phyloP scores from a whole-genome alignment of 2,329 filamentous ascomycete species.

The Monosporascus sp. region DNA sequence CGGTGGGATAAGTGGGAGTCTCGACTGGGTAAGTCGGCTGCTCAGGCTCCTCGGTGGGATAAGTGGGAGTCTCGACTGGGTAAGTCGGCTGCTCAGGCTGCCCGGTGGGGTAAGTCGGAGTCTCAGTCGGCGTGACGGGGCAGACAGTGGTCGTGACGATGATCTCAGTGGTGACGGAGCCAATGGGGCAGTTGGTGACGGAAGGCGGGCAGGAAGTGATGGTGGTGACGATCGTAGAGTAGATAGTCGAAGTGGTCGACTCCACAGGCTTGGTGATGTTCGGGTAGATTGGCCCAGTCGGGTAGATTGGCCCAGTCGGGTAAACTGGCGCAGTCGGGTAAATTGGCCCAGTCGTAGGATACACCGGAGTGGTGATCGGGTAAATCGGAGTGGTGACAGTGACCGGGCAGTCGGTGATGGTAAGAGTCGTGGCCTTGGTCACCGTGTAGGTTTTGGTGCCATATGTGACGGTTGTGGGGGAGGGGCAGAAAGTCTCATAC shows the following conservation, averaged over 20 bases:
- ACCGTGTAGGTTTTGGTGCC: not conserved
- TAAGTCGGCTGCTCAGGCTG: too few relatives aligned
- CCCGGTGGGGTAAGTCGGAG: too few relatives aligned
- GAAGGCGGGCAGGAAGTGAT: not conserved
- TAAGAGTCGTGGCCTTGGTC: constrained; percentile 7
- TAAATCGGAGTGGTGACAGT: constrained; percentile 1
- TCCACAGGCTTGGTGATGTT: not conserved
- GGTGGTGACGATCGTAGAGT: constrained; percentile 7
- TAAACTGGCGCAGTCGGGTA: too few relatives aligned
- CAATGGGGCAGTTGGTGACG: constrained; percentile 2
- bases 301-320: too few relatives aligned
- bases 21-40: too few relatives aligned
- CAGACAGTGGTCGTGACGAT: not conserved
- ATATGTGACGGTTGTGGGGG: not conserved
- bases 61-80: too few relatives aligned
- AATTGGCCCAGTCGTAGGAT: not conserved
- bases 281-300: too few relatives aligned
- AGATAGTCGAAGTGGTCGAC: constrained; percentile 10
- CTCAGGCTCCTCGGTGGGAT: too few relatives aligned
- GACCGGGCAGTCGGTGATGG: constrained; percentile 14
- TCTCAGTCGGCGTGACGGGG: not conserved
- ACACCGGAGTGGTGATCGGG: not conserved
- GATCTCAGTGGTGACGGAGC: constrained; percentile 2
- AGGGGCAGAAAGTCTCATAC: not conserved
- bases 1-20: too few relatives aligned